Evolutionary conservation across 345 rosid genomes (phyloP), one percentile per base, ranked within the genome.

Genomic region (Psidium friedrichsthalianum): DNA sequence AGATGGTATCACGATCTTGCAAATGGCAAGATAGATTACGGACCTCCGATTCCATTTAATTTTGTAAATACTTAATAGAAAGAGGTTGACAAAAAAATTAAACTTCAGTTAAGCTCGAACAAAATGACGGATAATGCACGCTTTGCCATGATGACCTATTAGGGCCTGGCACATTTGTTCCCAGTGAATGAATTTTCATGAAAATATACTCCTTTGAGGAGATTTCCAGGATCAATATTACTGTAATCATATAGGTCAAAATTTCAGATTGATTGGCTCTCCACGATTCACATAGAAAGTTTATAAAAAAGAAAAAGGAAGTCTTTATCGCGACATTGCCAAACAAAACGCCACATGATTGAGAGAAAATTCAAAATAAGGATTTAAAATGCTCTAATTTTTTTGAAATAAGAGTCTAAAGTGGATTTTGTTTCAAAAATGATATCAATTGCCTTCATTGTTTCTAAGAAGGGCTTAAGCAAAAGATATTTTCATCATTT

Each of bases 121-220:
- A 64, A 29, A 64, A 7, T 15, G 18, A 29, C 2, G 0, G 3
- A 11, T 29, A 20, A 6, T 3, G 16, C 6, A 0, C 42, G 15
- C 22, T 64, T 13, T 29, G 42, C 42, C 1, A 1, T 16, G 76
- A 64, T 29, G 22, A 29, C 22, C 44, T 64, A 64, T 64, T 29
- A 64, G 42, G 6, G 2, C 27, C 21, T 5, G 27, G 76, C 47
- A 44, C 47, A 7, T 44, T 44, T 44, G 47, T 44, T 44, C 47
- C 47, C 76, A 32, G 29, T 15, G 74, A 29, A 61, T 29, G 42
- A 15, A 61, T 27, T 0, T 61, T 27, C 3, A 27, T 15, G 42
- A 29, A 4, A 61, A 27, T 61, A 61, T 15, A 20, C 16, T 61
- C 5, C 6, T 61, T 61, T 61, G 0, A 0, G 2, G 2, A 1